phyloP scores from a whole-genome alignment of 495 filamentous ascomycete genomes.

The Pseudomonodictys pantanalensis region DNA sequence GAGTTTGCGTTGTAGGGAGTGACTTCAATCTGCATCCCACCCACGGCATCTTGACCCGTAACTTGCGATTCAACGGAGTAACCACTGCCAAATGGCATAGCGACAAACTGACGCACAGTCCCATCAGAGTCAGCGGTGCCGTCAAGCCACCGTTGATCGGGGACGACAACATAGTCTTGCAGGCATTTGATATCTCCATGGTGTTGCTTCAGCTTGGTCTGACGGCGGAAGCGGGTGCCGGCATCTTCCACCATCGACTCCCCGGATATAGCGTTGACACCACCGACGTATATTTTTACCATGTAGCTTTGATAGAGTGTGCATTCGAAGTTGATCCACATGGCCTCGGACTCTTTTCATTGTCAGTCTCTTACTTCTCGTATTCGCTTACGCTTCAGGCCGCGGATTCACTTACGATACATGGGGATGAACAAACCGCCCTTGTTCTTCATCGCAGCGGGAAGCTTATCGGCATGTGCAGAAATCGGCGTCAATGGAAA shows the following conservation, averaged over 20 bases:
- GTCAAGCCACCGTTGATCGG: conserved; percentile 28
- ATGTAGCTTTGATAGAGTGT: neutral
- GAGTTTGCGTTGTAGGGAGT: conserved; percentile 12
- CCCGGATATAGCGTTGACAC: conserved; percentile 24
- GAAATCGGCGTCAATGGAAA: conserved; percentile 8
- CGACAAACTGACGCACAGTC: conserved; percentile 26
- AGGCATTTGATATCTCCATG: neutral
- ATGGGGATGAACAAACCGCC: conserved; percentile 23
- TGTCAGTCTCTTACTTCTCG: neutral
- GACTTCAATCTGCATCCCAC: conserved; percentile 30
- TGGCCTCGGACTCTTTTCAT: conserved; percentile 19
- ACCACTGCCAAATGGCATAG: conserved; percentile 25
- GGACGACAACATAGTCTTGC: conserved; percentile 26
- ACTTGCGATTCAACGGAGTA: conserved; percentile 27
- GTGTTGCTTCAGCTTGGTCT: neutral
- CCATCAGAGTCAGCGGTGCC: conserved; percentile 21
- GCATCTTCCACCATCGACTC: conserved; percentile 13
- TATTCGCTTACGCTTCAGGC: neutral
- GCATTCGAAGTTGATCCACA: conserved; percentile 24
- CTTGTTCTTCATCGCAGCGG: neutral
- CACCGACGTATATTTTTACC: conserved; percentile 25
- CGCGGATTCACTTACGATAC: conserved; percentile 19
- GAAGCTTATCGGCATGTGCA: conserved; percentile 4
- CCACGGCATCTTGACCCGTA: conserved; percentile 14
- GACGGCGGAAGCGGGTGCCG: conserved; percentile 14